These are phyloP conservation scores for Melaleuca quinquenervia DNA, from an alignment of 345 rosid species.

Conservation along the genomic window DNA sequence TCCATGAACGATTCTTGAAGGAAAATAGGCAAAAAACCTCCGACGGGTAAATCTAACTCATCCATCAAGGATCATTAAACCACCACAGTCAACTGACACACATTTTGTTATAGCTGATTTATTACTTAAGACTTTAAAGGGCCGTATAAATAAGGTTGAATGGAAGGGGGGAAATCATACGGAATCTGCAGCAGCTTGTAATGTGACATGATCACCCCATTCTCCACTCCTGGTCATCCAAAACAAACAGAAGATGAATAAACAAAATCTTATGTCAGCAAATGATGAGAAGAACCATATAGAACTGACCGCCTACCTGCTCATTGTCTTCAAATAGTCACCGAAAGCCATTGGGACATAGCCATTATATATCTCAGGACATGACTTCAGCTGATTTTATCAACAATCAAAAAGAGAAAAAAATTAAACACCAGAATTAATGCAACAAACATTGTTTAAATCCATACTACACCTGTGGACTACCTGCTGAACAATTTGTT, in stretches of 20 bases:
- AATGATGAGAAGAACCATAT: not conserved
- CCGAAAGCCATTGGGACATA: constrained; percentile 48
- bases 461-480: not conserved
- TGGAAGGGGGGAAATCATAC: constrained; percentile 9
- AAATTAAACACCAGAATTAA: not conserved
- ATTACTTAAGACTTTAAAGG: not conserved
- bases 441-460: not conserved
- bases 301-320: constrained; percentile 16
- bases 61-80: not conserved
- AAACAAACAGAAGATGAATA: not conserved
- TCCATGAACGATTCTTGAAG: not conserved
- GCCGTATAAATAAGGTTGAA: not conserved
- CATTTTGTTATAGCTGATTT: not conserved
- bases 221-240: constrained; percentile 32
- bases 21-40: not conserved
- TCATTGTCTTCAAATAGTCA: constrained; percentile 52
- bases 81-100: not conserved
- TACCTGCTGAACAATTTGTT: constrained; percentile 67
- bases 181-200: constrained; percentile 68
- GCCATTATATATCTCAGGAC: constrained; percentile 32
- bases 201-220: constrained; percentile 68
- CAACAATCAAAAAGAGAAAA: not conserved
- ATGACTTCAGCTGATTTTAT: constrained; percentile 29
- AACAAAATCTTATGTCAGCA: not conserved
- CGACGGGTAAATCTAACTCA: not conserved